These are phyloP conservation scores for Ilyonectria sp. DNA, from an alignment of 2,329 filamentous ascomycete species.

Conservation along the genomic window DNA sequence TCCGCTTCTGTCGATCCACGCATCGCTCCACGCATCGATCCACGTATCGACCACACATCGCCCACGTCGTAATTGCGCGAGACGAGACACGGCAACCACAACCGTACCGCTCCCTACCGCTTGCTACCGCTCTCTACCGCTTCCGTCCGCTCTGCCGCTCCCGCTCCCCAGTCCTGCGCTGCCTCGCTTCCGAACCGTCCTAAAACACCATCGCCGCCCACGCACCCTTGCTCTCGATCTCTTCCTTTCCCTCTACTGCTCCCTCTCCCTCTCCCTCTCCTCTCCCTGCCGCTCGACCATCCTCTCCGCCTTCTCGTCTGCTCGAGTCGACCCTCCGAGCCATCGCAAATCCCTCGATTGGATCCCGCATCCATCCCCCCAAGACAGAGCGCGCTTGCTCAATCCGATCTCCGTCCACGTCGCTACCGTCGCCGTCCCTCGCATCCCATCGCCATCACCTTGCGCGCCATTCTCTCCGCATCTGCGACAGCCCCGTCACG, in stretches of 20 bases:
- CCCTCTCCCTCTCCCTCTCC: neutral
- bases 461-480: conserved; percentile 19
- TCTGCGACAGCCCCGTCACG: conserved; percentile 21
- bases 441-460: conserved; percentile 6
- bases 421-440: neutral
- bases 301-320: conserved; percentile 3
- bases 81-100: conserved; percentile 24
- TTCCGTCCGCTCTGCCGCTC: neutral
- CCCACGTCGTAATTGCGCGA: conserved; percentile 18
- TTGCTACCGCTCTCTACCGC: too few relatives aligned
- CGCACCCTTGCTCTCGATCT: conserved; percentile 2
- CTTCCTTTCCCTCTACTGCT: too few relatives aligned
- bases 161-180: neutral
- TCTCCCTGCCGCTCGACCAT: neutral
- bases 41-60: neutral
- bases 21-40: neutral
- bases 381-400: conserved; percentile 11
- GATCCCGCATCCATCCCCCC: neutral
- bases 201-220: conserved; percentile 26
- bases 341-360: conserved; percentile 15
- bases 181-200: conserved; percentile 9
- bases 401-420: neutral
- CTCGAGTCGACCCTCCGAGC: neutral
- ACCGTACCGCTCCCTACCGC: neutral
- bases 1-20: conserved; percentile 15